A percentile compares a stretch with the other conserved stretches of the same genome.
Evolutionary conservation across 257 asterid genomes (phyloP).

Genomic region (Penstemon barbatus): DNA sequence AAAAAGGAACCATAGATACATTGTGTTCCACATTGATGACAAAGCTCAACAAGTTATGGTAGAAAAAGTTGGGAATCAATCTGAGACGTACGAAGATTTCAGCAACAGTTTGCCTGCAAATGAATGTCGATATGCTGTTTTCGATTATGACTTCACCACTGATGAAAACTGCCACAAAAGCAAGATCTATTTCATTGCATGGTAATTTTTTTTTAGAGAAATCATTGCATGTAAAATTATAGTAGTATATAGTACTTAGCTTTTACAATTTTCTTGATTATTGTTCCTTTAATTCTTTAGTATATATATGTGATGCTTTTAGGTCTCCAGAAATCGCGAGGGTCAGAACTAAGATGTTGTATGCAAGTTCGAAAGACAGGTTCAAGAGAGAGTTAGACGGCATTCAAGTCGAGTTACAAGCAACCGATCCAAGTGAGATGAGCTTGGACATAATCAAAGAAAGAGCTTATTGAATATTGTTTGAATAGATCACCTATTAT

Average conservation of each 20-base stretch:
- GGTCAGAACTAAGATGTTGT: conserved; percentile 52
- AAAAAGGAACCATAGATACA: conserved; percentile 38
- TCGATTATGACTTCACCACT: conserved; percentile 49
- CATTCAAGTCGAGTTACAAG: conserved; percentile 50
- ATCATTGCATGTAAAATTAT: too few relatives aligned
- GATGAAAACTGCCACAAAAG: conserved; percentile 53
- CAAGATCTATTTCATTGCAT: conserved; percentile 53
- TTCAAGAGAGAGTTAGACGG: conserved; percentile 55
- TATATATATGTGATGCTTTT: neutral
- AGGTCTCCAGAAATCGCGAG: conserved; percentile 50
- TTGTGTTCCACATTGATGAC: conserved; percentile 43
- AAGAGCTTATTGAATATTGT: conserved; percentile 34
- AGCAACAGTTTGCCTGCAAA: conserved; percentile 37
- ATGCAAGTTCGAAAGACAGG: conserved; percentile 53
- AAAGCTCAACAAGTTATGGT: conserved; percentile 37
- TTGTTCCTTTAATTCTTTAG: neutral
- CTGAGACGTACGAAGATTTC: conserved; percentile 37
- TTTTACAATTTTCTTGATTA: too few relatives aligned
- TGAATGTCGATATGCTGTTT: conserved; percentile 51
- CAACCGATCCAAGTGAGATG: conserved; percentile 56
- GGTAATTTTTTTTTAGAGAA: conserved; percentile 28
- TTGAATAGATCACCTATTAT: neutral
- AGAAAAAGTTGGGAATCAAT: conserved; percentile 40
- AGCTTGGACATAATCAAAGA: conserved; percentile 52
- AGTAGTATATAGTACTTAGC: too few relatives aligned